Evolutionary conservation across 805 yeast genomes (phyloP).

Genomic region (Candida verbasci): DNA sequence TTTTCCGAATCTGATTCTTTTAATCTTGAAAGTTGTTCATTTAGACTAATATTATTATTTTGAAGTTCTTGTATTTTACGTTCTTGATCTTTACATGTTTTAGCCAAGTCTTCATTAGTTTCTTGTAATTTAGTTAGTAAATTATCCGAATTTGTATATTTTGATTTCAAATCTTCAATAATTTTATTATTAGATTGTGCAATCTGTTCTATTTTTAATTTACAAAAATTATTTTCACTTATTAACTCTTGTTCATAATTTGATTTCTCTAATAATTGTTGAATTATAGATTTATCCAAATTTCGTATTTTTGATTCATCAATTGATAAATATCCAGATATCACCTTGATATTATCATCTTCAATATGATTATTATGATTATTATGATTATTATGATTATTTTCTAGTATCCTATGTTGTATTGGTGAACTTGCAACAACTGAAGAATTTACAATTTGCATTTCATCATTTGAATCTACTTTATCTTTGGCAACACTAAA

Average conservation of each 20-base stretch:
- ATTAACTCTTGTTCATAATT: constrained; percentile 23
- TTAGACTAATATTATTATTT: constrained; percentile 12
- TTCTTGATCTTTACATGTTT: constrained; percentile 11
- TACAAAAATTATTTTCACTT: constrained; percentile 27
- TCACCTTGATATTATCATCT: constrained; percentile 14
- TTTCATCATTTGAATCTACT: constrained; percentile 5
- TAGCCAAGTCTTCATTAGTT: constrained; percentile 13
- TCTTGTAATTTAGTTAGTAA: constrained; percentile 17
- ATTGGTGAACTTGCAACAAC: constrained; percentile 13
- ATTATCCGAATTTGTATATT: constrained; percentile 16
- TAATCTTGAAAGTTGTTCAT: constrained; percentile 13
- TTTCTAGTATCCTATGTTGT: constrained; percentile 6
- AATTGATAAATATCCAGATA: constrained; percentile 25
- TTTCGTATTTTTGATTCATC: constrained; percentile 12
- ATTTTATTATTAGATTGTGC: constrained; percentile 10
- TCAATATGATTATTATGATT: constrained; percentile 11
- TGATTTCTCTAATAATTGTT: constrained; percentile 21
- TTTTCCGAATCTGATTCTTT: constrained; percentile 12
- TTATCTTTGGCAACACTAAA: constrained; percentile 39
- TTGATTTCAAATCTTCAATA: constrained; percentile 16
- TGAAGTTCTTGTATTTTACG: constrained; percentile 13
- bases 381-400: constrained; percentile 12
- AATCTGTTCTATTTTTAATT: constrained; percentile 31
- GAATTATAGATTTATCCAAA: constrained; percentile 13
- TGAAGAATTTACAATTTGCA: background rate